Percentiles rank a stretch among this genome's conserved stretches.
phyloP scores from a whole-genome alignment of 768 basidiomycete species.

The Trichaptum fuscoviolaceum region DNA sequence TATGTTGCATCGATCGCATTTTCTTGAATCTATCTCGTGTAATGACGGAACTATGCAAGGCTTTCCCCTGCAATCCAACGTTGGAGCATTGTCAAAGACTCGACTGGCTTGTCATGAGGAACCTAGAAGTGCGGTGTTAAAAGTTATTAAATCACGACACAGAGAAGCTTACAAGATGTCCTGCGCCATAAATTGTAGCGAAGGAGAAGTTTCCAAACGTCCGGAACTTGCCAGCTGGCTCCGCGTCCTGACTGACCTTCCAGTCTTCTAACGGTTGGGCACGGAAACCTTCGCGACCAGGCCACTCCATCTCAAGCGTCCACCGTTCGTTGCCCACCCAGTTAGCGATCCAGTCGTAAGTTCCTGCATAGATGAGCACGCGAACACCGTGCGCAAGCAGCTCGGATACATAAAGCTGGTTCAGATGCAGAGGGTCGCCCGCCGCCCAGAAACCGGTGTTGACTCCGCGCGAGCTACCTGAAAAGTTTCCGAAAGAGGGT shows the following conservation, averaged over 20 bases:
- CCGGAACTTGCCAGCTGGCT: slow-evolving; percentile 29
- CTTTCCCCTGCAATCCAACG: slow-evolving; percentile 49
- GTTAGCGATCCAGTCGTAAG: slow-evolving; percentile 30
- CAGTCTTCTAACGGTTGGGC: slow-evolving; percentile 24
- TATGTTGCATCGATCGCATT: neutral
- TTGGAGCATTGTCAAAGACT: slow-evolving; percentile 57
- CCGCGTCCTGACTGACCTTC: slow-evolving; percentile 24
- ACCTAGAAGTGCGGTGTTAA: slow-evolving; percentile 68
- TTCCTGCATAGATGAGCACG: slow-evolving; percentile 69
- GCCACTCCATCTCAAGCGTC: slow-evolving; percentile 31
- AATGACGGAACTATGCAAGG: slow-evolving; percentile 16
- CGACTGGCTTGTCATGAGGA: slow-evolving; percentile 64
- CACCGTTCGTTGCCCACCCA: slow-evolving; percentile 26
- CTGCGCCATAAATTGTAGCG: slow-evolving; percentile 22
- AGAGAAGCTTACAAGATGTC: slow-evolving; percentile 28
- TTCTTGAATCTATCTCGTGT: neutral
- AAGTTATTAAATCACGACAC: slow-evolving; percentile 8
- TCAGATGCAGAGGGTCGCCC: slow-evolving; percentile 35
- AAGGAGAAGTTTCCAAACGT: slow-evolving; percentile 25
- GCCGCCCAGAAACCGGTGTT: slow-evolving; percentile 57
- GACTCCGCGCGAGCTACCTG: slow-evolving; percentile 51
- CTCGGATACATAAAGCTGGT: slow-evolving; percentile 57
- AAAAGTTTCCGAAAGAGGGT: slow-evolving; percentile 41
- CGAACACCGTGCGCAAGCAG: slow-evolving; percentile 75
- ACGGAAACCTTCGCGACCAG: slow-evolving; percentile 25